These are phyloP conservation scores for Telfairia occidentalis DNA, from an alignment of 331 rosid species.

Conservation along the genomic window DNA sequence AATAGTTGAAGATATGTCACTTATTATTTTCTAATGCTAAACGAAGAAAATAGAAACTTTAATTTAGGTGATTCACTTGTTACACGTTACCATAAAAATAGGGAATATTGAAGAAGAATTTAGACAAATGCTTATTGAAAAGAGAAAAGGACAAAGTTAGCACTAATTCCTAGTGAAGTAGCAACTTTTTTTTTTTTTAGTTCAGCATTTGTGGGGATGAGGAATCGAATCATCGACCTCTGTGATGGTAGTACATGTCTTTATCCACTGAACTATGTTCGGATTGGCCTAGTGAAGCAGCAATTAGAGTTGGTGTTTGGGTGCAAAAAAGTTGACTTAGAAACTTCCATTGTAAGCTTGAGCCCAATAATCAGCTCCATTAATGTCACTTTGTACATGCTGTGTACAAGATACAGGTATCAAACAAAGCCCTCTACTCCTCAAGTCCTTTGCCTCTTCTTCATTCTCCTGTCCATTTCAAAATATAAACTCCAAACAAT, in stretches of 20 bases:
- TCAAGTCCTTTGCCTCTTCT: neutral
- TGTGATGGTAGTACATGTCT: too few relatives aligned
- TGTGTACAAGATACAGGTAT: conserved; percentile 14
- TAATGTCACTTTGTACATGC: conserved; percentile 11
- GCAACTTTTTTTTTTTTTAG: too few relatives aligned
- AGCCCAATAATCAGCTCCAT: conserved; percentile 17
- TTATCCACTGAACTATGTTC: too few relatives aligned
- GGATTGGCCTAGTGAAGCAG: too few relatives aligned
- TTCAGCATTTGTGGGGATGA: too few relatives aligned
- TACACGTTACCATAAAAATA: neutral
- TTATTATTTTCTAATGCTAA: neutral
- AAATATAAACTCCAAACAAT: too few relatives aligned
- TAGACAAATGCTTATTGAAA: neutral
- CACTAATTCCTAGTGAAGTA: neutral
- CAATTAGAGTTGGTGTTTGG: neutral
- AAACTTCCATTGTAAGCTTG: neutral
- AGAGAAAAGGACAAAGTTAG: neutral
- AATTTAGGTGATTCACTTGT: neutral
- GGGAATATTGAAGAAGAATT: neutral
- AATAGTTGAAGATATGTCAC: neutral
- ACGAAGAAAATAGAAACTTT: neutral
- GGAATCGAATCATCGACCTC: too few relatives aligned
- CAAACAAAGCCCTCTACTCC: conserved; percentile 12
- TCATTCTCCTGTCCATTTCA: neutral
- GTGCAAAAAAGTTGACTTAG: neutral